These are phyloP conservation scores for Saccharomycopsis guyanensis DNA, from an alignment of 805 yeast species.

Conservation along the genomic window DNA sequence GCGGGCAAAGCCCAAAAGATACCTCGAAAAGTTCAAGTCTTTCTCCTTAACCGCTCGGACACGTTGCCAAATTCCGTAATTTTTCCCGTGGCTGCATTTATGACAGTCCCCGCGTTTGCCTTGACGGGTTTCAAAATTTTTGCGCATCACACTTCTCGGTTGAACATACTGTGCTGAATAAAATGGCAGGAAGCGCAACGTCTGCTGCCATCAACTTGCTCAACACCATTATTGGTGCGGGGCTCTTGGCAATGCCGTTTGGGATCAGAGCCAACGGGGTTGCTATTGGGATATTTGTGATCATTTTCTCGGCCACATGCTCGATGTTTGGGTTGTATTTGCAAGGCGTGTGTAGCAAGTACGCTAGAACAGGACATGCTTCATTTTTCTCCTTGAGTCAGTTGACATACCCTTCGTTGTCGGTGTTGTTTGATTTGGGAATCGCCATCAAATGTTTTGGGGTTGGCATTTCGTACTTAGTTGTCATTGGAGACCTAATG, in stretches of 20 bases:
- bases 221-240: constrained; percentile 55
- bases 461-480: constrained; percentile 58
- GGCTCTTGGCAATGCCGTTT: constrained; percentile 64
- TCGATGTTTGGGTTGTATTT: constrained; percentile 55
- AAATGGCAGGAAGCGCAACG: constrained; percentile 35
- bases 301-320: constrained; percentile 35
- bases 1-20: constrained; percentile 55
- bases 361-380: constrained; percentile 46
- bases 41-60: constrained; percentile 4
- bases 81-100: neutral
- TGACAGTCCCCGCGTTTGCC: no score
- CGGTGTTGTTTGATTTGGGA: constrained; percentile 58
- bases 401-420: constrained; percentile 50
- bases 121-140: no score
- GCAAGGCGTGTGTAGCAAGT: constrained; percentile 51
- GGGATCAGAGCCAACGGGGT: constrained; percentile 49
- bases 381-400: constrained; percentile 60
- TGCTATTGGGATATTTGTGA: constrained; percentile 35
- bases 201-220: constrained; percentile 47
- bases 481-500: constrained; percentile 63
- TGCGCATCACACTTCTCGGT: no score
- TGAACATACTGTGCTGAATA: no score
- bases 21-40: constrained; percentile 24
- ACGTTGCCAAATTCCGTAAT: neutral
- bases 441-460: constrained; percentile 69